Percentiles rank a stretch among this genome's conserved stretches.
These are phyloP conservation scores for Hyphopichia wangnamkhiaoensis DNA, from an alignment of 1,139 yeast species.

Conservation along the genomic window DNA sequence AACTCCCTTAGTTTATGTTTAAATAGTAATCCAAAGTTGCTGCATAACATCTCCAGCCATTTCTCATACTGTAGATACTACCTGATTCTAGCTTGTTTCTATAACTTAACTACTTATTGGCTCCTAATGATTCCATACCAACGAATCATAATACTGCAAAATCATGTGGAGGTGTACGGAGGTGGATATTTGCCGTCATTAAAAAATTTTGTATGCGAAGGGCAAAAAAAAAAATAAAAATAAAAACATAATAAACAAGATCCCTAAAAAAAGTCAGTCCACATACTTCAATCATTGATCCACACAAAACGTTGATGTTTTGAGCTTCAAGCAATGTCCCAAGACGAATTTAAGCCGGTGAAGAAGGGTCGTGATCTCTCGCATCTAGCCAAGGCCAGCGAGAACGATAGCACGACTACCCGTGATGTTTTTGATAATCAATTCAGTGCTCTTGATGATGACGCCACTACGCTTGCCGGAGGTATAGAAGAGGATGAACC, in stretches of 20 bases:
- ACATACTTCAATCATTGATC: background rate
- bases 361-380: background rate
- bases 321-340: too few species aligned
- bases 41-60: too few species aligned
- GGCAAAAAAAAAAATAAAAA: background rate
- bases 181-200: background rate
- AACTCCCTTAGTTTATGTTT: too few species aligned
- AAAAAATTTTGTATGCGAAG: too few species aligned
- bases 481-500: constrained; percentile 13
- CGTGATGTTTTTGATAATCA: background rate
- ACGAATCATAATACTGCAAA: too few species aligned
- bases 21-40: too few species aligned
- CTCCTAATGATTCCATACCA: too few species aligned
- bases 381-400: background rate
- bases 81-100: too few species aligned
- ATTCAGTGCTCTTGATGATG: constrained; percentile 2
- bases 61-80: too few species aligned
- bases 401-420: background rate
- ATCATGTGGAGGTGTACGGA: background rate
- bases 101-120: too few species aligned
- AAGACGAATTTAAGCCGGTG: background rate
- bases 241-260: background rate
- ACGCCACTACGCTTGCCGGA: constrained; percentile 2
- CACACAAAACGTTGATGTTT: too few species aligned
- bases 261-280: background rate